A percentile compares a stretch with the other conserved stretches of the same genome.
Evolutionary conservation across 2,329 filamentous ascomycete species (phyloP).

Genomic region (Aspergillus fructus): DNA sequence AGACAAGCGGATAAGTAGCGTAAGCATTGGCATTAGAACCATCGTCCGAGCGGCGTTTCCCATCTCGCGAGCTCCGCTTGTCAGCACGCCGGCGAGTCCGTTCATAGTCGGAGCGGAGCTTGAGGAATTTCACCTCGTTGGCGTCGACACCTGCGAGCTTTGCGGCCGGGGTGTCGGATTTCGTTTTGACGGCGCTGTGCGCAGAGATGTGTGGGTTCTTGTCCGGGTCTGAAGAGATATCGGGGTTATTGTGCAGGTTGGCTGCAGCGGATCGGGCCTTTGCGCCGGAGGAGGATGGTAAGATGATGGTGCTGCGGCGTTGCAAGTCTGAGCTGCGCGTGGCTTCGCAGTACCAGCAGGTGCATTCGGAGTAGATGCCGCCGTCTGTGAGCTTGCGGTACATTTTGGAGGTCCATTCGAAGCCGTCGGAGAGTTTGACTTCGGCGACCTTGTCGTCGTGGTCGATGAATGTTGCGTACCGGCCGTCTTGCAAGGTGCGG

Average conservation of each 20-base stretch:
- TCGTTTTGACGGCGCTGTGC: slow-evolving; percentile 63
- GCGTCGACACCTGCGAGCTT: slow-evolving; percentile 5
- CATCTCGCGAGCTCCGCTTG: slow-evolving; percentile 22
- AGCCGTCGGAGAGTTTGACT: slow-evolving; percentile 60
- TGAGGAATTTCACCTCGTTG: slow-evolving; percentile 35
- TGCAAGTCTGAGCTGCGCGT: slow-evolving; percentile 59
- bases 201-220: slow-evolving; percentile 69
- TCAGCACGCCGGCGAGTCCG: slow-evolving; percentile 32
- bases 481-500: slow-evolving; percentile 28
- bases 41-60: not conserved
- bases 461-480: slow-evolving; percentile 62
- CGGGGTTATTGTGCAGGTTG: slow-evolving; percentile 38
- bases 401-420: slow-evolving; percentile 69
- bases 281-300: slow-evolving; percentile 45
- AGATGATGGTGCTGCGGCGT: slow-evolving; percentile 31
- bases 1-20: slow-evolving; percentile 38
- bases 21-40: slow-evolving; percentile 7
- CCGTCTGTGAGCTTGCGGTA: slow-evolving; percentile 65
- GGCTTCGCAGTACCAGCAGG: slow-evolving; percentile 65
- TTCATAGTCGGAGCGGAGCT: slow-evolving; percentile 58
- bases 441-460: slow-evolving; percentile 84
- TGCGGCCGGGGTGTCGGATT: not conserved
- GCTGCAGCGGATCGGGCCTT: slow-evolving; percentile 55
- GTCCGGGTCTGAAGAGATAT: slow-evolving; percentile 50
- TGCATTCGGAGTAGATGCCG: slow-evolving; percentile 55